Base-by-base conservation (phyloP, 1,284 basidiomycete species). In the Moniliella sp. region DNA sequence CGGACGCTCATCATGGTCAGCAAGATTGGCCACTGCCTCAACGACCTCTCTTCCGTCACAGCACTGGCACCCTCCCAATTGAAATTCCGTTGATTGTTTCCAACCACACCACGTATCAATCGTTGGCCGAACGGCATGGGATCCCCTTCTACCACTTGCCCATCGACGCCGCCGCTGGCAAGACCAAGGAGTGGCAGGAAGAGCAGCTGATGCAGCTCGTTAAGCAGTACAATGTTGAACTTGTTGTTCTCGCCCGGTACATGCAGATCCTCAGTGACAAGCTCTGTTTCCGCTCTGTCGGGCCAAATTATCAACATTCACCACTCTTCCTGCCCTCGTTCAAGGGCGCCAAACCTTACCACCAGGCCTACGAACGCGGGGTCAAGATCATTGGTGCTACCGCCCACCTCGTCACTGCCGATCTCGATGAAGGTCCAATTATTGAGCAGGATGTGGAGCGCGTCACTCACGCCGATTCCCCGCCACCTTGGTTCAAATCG, bases 101-200 rank as follows among this genome's bases (percentile, higher is more conserved):
- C 12, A 58, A 58, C 40, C 55, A 58, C 32, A 14, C 44, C n/a
- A 46, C 47, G 28, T 57, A 50, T 32, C 42, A 45, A 23, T 31
- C 45, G 1, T 39, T 57, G 5, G 55, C 55, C 12, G 31, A 35
- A 13, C 40, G 47, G n/a, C 50, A 58, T 39, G 40, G 36, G 7
- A 54, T 58, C 26, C 55, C 55, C 32, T 58, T 58, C 42, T 45
- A 46, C 42, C 54, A 58, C 35, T 36, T 58, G 12, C 54, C 55
- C 34, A 52, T 57, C 38, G 40, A 46, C 30, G 30, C 41, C 1
- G 42, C 37, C 11, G 39, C 40, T 13, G 47, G 50, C 15, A 52
- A 57, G 27, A 57, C 53, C 2, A 58, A 58, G 40, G 42, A 49
- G 18, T 49, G 50, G 49, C 54, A 57, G 25, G 55, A 58, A 23